A percentile compares a stretch with the other conserved stretches of the same genome.
phyloP scores from a whole-genome alignment of 2,329 filamentous ascomycete genomes.

The Penicillium sp. region DNA sequence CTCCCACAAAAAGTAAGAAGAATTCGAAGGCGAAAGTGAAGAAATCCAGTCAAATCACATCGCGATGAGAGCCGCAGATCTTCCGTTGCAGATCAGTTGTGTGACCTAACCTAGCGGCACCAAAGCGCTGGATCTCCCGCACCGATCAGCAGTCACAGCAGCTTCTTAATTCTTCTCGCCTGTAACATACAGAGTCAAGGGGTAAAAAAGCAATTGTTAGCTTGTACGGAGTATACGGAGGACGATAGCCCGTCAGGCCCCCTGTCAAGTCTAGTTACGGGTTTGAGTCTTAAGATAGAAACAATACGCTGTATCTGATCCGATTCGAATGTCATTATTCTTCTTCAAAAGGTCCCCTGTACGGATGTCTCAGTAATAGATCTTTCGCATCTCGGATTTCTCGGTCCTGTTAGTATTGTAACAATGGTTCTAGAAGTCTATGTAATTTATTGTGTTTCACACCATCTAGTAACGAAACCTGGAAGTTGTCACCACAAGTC shows the following conservation, averaged over 20 bases:
- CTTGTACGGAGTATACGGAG: neutral
- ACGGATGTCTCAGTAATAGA: neutral
- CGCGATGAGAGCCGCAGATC: slow-evolving; percentile 3
- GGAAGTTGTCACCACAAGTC: neutral
- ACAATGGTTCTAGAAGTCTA: neutral
- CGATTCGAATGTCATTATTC: neutral
- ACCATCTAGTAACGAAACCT: neutral
- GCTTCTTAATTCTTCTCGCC: neutral
- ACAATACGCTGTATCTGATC: neutral
- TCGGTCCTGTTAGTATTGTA: neutral
- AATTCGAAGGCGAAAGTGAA: neutral
- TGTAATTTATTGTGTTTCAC: neutral
- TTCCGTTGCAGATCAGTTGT: slow-evolving; percentile 5
- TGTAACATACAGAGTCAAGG: neutral
- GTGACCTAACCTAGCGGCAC: slow-evolving; percentile 2
- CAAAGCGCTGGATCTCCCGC: slow-evolving; percentile 6
- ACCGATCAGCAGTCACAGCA: neutral
- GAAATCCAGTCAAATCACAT: neutral
- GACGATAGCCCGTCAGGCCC: neutral
- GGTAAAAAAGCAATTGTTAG: neutral
- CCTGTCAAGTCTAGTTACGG: neutral
- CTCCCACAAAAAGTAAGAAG: neutral
- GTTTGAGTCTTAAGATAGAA: neutral
- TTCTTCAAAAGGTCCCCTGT: neutral
- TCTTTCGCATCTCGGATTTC: neutral